Evolutionary conservation across 208 protist genomes (phyloP).

Genomic region (Lotmaria passim): DNA sequence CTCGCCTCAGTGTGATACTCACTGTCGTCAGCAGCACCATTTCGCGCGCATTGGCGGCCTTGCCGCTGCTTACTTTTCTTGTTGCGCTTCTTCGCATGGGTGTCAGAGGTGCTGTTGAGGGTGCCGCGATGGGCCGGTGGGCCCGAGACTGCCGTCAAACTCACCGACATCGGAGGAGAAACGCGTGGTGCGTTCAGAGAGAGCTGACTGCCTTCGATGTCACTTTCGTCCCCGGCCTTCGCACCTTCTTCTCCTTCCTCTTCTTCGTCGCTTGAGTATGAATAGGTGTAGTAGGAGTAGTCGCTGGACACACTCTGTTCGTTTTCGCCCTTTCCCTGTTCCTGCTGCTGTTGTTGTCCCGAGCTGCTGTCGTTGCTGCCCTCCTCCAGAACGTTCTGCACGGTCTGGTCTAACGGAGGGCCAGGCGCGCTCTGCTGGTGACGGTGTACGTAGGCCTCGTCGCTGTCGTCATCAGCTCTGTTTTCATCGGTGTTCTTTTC

Average conservation of each 20-base stretch:
- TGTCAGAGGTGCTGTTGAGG: not conserved
- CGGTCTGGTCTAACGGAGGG: not conserved
- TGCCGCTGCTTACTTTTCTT: not conserved
- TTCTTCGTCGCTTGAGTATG: constrained; percentile 1
- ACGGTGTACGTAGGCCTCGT: too few relatives aligned
- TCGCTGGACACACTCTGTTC: not conserved
- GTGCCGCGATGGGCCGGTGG: not conserved
- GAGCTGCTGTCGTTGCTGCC: not conserved
- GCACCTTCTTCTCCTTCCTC: not conserved
- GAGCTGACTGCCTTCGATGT: not conserved
- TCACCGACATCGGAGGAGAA: not conserved
- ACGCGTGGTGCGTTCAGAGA: not conserved
- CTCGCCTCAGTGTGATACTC: too few relatives aligned
- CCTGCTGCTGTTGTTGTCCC: not conserved
- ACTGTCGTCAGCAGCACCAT: too few relatives aligned
- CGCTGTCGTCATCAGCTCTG: not conserved
- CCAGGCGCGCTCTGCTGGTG: too few relatives aligned
- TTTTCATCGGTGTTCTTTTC: not conserved
- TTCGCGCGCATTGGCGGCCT: not conserved
- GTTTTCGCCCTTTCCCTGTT: not conserved
- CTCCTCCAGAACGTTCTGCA: not conserved
- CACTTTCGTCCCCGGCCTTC: not conserved
- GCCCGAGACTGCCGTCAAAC: not conserved
- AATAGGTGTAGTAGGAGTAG: constrained; percentile 34
- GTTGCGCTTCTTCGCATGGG: not conserved